These are phyloP conservation scores for Anthostomella pinea DNA, from an alignment of 2,329 filamentous ascomycete species.

Conservation along the genomic window DNA sequence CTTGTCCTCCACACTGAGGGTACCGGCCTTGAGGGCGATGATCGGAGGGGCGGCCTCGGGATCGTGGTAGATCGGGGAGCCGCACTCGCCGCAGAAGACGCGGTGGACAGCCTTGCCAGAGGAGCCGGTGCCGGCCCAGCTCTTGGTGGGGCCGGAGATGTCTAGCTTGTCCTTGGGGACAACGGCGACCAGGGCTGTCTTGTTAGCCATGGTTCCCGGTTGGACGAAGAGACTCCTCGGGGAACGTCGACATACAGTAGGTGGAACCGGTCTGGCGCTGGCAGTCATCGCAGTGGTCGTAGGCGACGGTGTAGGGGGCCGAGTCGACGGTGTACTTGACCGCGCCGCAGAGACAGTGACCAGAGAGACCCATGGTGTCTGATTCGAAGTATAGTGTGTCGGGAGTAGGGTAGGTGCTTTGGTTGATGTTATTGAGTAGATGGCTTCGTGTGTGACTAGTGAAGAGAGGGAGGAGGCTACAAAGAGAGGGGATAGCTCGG, in stretches of 20 bases:
- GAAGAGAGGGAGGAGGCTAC: conserved; percentile 1
- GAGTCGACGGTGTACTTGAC: conserved; percentile 62
- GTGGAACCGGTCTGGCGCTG: conserved; percentile 68
- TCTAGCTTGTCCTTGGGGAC: conserved; percentile 65
- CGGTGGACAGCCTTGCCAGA: conserved; percentile 65
- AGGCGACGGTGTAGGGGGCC: conserved; percentile 45
- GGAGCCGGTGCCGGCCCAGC: conserved; percentile 55
- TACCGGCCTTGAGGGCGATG: conserved; percentile 67
- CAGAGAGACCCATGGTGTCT: conserved; percentile 60
- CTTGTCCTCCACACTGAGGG: conserved; percentile 62
- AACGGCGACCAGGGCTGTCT: conserved; percentile 47
- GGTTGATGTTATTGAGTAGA: not conserved
- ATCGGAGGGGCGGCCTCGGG: conserved; percentile 68
- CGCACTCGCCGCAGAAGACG: conserved; percentile 67
- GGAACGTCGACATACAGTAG: conserved; percentile 58
- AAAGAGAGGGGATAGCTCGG: conserved; percentile 5
- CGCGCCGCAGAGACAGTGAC: conserved; percentile 69
- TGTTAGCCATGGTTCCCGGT: conserved; percentile 10
- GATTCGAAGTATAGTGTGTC: conserved; percentile 1
- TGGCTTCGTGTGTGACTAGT: not conserved
- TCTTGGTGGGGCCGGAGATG: conserved; percentile 63
- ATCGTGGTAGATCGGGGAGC: conserved; percentile 68
- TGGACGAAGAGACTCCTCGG: not conserved
- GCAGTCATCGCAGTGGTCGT: conserved; percentile 73
- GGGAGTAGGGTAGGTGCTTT: no score